Percentiles rank a stretch among this genome's conserved stretches.
These are phyloP conservation scores for Penicillium capsulatum DNA, from an alignment of 2,329 filamentous ascomycete species.

Conservation along the genomic window DNA sequence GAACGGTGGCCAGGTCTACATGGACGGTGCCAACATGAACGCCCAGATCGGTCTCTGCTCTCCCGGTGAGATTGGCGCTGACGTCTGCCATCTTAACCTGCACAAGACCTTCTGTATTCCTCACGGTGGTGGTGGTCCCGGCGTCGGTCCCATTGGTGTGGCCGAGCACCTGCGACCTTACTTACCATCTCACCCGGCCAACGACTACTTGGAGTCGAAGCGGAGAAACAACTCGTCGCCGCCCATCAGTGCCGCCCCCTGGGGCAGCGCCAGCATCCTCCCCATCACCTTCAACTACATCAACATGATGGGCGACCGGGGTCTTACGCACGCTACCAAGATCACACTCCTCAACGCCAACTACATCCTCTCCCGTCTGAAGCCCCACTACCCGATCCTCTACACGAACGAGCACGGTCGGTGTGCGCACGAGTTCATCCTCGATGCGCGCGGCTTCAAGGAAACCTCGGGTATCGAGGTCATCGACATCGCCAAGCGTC, in stretches of 20 bases:
- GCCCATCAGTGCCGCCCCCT: constrained; percentile 71
- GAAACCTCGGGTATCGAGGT: constrained; percentile 79
- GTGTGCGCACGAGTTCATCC: constrained; percentile 96
- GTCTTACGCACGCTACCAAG: constrained; percentile 84
- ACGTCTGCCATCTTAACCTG: constrained; percentile 94
- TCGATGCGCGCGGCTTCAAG: constrained; percentile 81
- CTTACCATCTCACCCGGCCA: constrained; percentile 67
- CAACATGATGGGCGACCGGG: constrained; percentile 81
- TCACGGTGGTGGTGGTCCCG: constrained; percentile 88
- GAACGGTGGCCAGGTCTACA: constrained; percentile 90
- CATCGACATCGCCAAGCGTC: constrained; percentile 91
- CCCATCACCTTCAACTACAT: constrained; percentile 96
- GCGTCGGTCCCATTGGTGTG: constrained; percentile 90
- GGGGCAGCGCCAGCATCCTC: constrained; percentile 84
- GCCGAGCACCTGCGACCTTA: constrained; percentile 73
- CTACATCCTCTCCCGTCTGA: constrained; percentile 86
- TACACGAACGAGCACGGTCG: constrained; percentile 86
- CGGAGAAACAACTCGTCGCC: constrained; percentile 54
- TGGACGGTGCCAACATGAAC: constrained; percentile 99
- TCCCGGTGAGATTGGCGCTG: constrained; percentile 89
- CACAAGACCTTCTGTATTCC: constrained; percentile 99
- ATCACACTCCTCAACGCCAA: constrained; percentile 94
- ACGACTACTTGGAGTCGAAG: constrained; percentile 45
- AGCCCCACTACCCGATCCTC: constrained; percentile 82
- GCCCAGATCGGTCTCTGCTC: constrained; percentile 94